These are phyloP conservation scores for Cercis canadensis DNA, from an alignment of 306 rosid species.

Conservation along the genomic window DNA sequence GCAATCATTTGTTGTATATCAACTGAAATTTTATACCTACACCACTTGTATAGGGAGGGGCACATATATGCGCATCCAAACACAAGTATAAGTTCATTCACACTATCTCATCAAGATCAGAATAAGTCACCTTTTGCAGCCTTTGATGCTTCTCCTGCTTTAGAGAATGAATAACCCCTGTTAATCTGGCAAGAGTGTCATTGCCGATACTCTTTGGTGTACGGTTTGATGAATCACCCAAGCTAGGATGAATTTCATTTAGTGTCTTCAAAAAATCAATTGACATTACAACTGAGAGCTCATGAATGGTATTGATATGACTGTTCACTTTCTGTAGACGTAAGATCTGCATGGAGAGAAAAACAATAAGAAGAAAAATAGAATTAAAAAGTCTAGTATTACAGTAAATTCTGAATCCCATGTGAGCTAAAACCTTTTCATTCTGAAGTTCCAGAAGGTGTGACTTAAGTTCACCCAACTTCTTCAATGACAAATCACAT, in stretches of 20 bases:
- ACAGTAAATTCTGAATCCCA: constrained; percentile 22
- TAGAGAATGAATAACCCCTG: constrained; percentile 64
- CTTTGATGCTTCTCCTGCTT: constrained; percentile 73
- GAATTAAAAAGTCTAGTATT: neutral
- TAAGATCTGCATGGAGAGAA: constrained; percentile 55
- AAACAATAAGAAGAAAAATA: constrained; percentile 25
- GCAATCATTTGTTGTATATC: constrained; percentile 22
- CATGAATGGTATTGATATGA: constrained; percentile 55
- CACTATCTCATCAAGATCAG: constrained; percentile 29
- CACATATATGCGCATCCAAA: constrained; percentile 2
- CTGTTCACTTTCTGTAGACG: constrained; percentile 72
- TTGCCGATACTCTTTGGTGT: constrained; percentile 73
- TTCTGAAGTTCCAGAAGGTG: constrained; percentile 82
- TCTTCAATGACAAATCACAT: constrained; percentile 61
- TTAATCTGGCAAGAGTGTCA: constrained; percentile 81
- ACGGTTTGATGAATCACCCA: constrained; percentile 54
- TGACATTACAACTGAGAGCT: too few species aligned
- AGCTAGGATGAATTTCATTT: too few species aligned
- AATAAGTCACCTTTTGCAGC: constrained; percentile 71
- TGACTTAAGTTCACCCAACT: constrained; percentile 71
- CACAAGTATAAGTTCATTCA: neutral
- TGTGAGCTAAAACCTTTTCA: constrained; percentile 61
- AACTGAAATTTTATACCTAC: constrained; percentile 9
- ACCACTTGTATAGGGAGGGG: neutral
- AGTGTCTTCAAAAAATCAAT: too few species aligned